These are phyloP conservation scores for Mucor lusitanicus DNA, from an alignment of 371 early-diverging fungal genomes.

Conservation along the genomic window DNA sequence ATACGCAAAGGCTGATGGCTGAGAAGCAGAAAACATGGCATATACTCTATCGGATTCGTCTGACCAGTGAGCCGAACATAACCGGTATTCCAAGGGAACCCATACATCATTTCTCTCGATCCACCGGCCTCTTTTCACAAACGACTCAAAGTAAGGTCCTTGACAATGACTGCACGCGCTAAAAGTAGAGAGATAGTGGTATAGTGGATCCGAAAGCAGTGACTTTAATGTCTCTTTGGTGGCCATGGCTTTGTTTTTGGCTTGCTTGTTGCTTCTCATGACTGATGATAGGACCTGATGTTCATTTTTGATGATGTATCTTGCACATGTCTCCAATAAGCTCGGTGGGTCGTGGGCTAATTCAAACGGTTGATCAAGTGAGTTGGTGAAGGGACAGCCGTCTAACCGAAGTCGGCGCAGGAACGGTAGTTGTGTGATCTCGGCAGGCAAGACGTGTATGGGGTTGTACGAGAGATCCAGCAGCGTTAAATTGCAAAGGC, in stretches of 20 bases:
- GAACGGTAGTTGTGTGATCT: conserved; percentile 47
- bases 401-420: conserved; percentile 60
- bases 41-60: conserved; percentile 65
- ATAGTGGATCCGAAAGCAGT: conserved; percentile 42
- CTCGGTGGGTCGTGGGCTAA: conserved; percentile 50
- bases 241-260: not conserved
- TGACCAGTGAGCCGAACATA: conserved; percentile 81
- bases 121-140: conserved; percentile 59
- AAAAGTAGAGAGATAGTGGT: conserved; percentile 61
- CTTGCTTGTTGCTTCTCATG: conserved; percentile 14
- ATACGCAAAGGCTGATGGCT: not conserved
- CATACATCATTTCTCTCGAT: conserved; percentile 54
- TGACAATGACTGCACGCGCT: conserved; percentile 81
- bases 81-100: conserved; percentile 73
- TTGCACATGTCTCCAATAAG: conserved; percentile 74
- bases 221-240: not conserved
- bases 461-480: conserved; percentile 69
- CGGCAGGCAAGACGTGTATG: conserved; percentile 39
- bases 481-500: conserved; percentile 55
- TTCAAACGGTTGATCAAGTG: conserved; percentile 8
- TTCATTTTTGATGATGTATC: conserved; percentile 54
- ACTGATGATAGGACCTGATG: conserved; percentile 19
- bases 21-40: conserved; percentile 30
- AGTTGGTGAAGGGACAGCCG: conserved; percentile 42
- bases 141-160: conserved; percentile 82